Conservation (phyloP, 2,329 filamentous ascomycete genomes). For the Coniosporium tulheliwenetii region DNA sequence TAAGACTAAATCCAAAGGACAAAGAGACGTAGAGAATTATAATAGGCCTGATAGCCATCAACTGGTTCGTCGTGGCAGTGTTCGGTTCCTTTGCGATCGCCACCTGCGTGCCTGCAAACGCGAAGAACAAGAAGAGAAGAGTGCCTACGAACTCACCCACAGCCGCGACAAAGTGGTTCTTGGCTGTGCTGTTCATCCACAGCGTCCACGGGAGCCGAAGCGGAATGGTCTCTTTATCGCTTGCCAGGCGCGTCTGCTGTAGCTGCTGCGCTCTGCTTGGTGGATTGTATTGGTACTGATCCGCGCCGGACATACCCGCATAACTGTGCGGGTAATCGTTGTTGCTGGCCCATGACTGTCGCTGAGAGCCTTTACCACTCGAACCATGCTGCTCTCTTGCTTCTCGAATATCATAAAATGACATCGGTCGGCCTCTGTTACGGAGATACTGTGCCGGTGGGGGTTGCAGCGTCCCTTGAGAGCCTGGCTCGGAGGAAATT, state of each 20-base stretch:
- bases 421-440: too few species aligned
- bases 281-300: neutral
- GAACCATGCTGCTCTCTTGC: too few species aligned
- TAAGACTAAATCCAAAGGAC: conserved; percentile 29
- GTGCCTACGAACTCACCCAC: conserved; percentile 38
- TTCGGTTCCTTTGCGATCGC: conserved; percentile 8
- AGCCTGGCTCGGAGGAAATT: too few species aligned
- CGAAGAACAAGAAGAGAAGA: conserved; percentile 33
- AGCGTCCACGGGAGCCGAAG: conserved; percentile 13
- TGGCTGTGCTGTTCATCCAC: conserved; percentile 15
- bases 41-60: conserved; percentile 1
- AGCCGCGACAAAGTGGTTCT: conserved; percentile 25
- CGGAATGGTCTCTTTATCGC: neutral
- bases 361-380: too few species aligned
- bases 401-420: too few species aligned
- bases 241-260: neutral
- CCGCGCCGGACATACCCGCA: too few species aligned
- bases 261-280: neutral
- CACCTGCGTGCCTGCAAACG: conserved; percentile 30
- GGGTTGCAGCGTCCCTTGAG: too few species aligned
- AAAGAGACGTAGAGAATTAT: conserved; percentile 27
- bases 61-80: neutral
- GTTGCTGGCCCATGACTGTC: too few species aligned
- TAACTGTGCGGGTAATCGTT: too few species aligned
- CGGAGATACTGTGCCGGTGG: too few species aligned